phyloP scores from a whole-genome alignment of 2,329 filamentous ascomycete genomes.

The Alternaria sp. region DNA sequence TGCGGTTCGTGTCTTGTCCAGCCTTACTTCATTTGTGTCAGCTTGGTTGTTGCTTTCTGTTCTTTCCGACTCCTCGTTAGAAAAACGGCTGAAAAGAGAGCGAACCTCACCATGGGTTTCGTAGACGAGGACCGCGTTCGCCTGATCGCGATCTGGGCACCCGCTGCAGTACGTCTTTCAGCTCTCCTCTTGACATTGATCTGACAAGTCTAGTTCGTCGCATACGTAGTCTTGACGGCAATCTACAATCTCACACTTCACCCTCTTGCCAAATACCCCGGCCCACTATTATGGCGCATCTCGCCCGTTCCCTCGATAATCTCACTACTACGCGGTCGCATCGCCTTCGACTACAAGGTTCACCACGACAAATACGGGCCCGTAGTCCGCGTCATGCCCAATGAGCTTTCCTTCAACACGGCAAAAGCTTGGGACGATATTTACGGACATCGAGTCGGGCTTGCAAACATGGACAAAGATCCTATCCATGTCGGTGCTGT shows the following conservation, averaged over 20 bases:
- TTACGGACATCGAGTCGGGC: conserved; percentile 39
- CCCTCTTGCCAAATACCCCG: conserved; percentile 39
- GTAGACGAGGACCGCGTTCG: conserved; percentile 33
- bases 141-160: conserved; percentile 28
- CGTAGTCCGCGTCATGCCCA: conserved; percentile 44
- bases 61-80: not conserved
- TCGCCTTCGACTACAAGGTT: conserved; percentile 39
- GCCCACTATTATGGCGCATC: conserved; percentile 37
- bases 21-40: not conserved
- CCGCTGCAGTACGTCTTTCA: conserved; percentile 29
- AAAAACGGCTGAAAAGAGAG: not conserved
- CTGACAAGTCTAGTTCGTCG: conserved; percentile 22
- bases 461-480: conserved; percentile 44
- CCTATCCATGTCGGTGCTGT: conserved; percentile 46
- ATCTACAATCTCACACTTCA: conserved; percentile 40
- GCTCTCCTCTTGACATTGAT: not conserved
- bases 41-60: not conserved
- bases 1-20: conserved; percentile 1
- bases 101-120: conserved; percentile 27
- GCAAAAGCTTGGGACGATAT: conserved; percentile 43
- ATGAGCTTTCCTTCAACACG: conserved; percentile 43
- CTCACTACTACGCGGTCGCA: conserved; percentile 35
- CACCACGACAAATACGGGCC: conserved; percentile 44
- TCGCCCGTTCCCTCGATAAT: conserved; percentile 36
- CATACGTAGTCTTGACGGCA: conserved; percentile 27